Conservation (phyloP, 306 rosid species). For the Dalbergia cochinchinensis region DNA sequence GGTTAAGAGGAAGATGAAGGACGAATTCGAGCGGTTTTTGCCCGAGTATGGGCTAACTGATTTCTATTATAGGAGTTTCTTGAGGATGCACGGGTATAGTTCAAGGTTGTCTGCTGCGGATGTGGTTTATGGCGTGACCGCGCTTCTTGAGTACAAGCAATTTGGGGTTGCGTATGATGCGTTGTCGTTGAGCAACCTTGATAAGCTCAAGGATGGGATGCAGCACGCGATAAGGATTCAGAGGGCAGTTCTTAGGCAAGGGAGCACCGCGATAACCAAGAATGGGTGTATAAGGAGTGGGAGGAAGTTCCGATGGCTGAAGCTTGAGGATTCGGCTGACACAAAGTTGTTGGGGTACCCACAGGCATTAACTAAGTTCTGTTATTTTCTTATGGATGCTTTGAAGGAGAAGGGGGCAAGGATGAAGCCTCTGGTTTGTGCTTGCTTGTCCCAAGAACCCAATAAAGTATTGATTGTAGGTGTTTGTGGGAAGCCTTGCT, state of each 20-base stretch:
- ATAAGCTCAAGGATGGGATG: slow-evolving; percentile 84
- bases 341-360: slow-evolving; percentile 84
- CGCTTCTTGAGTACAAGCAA: slow-evolving; percentile 86
- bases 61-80: slow-evolving; percentile 86
- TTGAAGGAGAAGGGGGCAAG: slow-evolving; percentile 90
- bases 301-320: slow-evolving; percentile 92
- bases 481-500: slow-evolving; percentile 95
- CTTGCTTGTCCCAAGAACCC: slow-evolving; percentile 88
- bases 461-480: slow-evolving; percentile 83
- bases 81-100: slow-evolving; percentile 78
- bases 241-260: slow-evolving; percentile 91
- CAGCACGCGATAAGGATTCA: slow-evolving; percentile 88
- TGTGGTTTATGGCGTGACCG: slow-evolving; percentile 97
- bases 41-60: slow-evolving; percentile 92
- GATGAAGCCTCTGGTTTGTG: slow-evolving; percentile 96
- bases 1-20: slow-evolving; percentile 86
- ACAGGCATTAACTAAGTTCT: slow-evolving; percentile 89
- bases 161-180: slow-evolving; percentile 91
- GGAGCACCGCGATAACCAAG: slow-evolving; percentile 83
- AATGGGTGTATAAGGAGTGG: slow-evolving; percentile 89
- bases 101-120: slow-evolving; percentile 96
- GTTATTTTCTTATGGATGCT: slow-evolving; percentile 97
- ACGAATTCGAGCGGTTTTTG: slow-evolving; percentile 77
- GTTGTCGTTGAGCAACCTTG: slow-evolving; percentile 76
- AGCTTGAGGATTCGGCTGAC: slow-evolving; percentile 81